These are phyloP conservation scores for Hyaloperonospora arabidopsidis DNA, from an alignment of 352 stramenopile genomes.

Conservation along the genomic window DNA sequence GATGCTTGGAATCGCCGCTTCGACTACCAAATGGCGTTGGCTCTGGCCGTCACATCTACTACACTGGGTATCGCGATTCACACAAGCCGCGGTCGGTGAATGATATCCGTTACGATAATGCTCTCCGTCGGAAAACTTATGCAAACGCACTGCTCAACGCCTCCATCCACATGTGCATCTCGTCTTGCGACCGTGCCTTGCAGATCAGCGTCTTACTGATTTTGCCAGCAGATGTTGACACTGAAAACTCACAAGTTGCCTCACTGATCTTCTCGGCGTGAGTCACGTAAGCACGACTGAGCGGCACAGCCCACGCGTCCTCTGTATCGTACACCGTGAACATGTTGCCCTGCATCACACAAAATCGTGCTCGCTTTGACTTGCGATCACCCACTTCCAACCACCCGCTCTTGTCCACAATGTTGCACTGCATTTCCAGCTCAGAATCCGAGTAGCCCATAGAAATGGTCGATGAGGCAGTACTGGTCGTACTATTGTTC, in stretches of 20 bases:
- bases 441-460: slow-evolving; percentile 63
- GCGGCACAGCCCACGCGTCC: slow-evolving; percentile 69
- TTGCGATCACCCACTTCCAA: slow-evolving; percentile 73
- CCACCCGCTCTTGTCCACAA: slow-evolving; percentile 77
- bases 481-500: slow-evolving; percentile 67
- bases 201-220: slow-evolving; percentile 62
- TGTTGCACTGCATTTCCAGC: slow-evolving; percentile 58
- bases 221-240: slow-evolving; percentile 62
- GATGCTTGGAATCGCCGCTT: slow-evolving; percentile 9
- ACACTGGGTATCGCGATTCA: slow-evolving; percentile 23
- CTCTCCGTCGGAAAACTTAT: slow-evolving; percentile 24
- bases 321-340: slow-evolving; percentile 80
- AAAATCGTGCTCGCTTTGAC: slow-evolving; percentile 62
- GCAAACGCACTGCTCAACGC: slow-evolving; percentile 45
- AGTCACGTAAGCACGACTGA: slow-evolving; percentile 69
- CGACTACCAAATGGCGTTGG: slow-evolving; percentile 14
- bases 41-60: slow-evolving; percentile 33
- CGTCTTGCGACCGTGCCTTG: slow-evolving; percentile 56
- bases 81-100: slow-evolving; percentile 14
- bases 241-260: slow-evolving; percentile 48
- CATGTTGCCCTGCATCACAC: slow-evolving; percentile 73
- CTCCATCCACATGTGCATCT: slow-evolving; percentile 75
- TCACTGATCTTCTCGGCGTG: slow-evolving; percentile 56
- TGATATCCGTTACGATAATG: slow-evolving; percentile 14
- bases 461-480: slow-evolving; percentile 54